A percentile compares a stretch with the other conserved stretches of the same genome.
Conservation (phyloP, 139 green algal species). For the Prasinococcaceae sp. region DNA sequence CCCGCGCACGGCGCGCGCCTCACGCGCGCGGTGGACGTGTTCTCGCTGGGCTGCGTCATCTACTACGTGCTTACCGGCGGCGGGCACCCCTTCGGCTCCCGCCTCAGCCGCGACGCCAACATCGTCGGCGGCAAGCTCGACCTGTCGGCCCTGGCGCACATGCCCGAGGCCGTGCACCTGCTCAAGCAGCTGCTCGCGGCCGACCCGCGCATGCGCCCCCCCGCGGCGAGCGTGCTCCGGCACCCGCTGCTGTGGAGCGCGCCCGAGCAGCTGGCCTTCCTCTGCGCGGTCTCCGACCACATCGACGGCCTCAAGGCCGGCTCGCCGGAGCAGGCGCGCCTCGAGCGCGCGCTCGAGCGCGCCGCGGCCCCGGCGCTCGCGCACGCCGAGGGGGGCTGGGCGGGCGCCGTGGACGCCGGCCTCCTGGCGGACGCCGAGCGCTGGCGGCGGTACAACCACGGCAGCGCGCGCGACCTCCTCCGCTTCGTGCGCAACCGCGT, state of each 20-base stretch:
- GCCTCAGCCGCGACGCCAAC: slow-evolving; percentile 72
- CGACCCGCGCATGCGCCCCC: slow-evolving; percentile 43
- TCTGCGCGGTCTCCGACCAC: slow-evolving; percentile 58
- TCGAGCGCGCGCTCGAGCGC: slow-evolving; percentile 23
- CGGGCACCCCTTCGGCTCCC: slow-evolving; percentile 71
- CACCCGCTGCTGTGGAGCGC: slow-evolving; percentile 86
- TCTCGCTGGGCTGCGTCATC: slow-evolving; percentile 80
- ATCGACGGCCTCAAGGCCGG: slow-evolving; percentile 77
- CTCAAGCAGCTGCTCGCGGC: slow-evolving; percentile 50
- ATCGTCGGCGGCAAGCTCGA: slow-evolving; percentile 43
- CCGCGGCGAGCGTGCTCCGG: slow-evolving; percentile 41
- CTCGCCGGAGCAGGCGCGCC: slow-evolving; percentile 18
- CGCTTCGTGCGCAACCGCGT: slow-evolving; percentile 96
- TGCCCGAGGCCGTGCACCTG: slow-evolving; percentile 61
- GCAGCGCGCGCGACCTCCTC: slow-evolving; percentile 78
- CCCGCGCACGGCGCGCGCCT: no score
- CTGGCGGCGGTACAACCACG: slow-evolving; percentile 42
- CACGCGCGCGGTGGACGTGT: slow-evolving; percentile 78
- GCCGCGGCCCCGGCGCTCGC: slow-evolving; percentile 4
- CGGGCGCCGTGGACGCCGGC: slow-evolving; percentile 39
- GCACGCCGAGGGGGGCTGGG: slow-evolving; percentile 43
- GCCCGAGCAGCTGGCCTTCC: slow-evolving; percentile 65
- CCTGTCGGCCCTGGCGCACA: slow-evolving; percentile 14
- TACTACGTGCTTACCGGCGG: slow-evolving; percentile 73
- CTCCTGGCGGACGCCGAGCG: slow-evolving; percentile 76